Percentiles rank a stretch among this genome's conserved stretches.
Evolutionary conservation across 208 protist species (phyloP).

Genomic region (Trypanosomatidae sp.): DNA sequence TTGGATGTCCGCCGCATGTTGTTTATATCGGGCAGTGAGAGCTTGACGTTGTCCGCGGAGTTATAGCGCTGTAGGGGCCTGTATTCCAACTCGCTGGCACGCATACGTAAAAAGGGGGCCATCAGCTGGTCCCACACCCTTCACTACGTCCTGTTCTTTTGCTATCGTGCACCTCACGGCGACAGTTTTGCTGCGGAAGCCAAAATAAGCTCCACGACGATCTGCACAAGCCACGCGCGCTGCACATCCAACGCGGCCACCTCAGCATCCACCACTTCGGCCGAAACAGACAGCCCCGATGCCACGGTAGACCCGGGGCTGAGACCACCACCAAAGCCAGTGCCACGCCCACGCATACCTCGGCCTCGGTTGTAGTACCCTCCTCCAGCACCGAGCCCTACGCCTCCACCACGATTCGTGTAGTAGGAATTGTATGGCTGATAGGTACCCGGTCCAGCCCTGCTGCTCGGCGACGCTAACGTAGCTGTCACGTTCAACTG

Average conservation of each 20-base stretch:
- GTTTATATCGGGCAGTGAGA: too few species aligned
- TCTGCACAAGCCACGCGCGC: slow-evolving; percentile 33
- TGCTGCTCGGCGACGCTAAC: neutral
- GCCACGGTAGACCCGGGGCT: neutral
- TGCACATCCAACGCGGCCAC: slow-evolving; percentile 20
- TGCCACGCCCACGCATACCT: slow-evolving; percentile 5
- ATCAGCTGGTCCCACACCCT: neutral
- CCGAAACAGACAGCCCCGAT: slow-evolving; percentile 7
- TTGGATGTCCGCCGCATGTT: too few species aligned
- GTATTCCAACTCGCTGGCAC: too few species aligned
- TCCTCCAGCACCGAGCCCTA: neutral
- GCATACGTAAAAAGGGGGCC: neutral
- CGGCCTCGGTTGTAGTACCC: slow-evolving; percentile 19
- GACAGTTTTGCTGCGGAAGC: slow-evolving; percentile 6
- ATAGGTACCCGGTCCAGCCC: slow-evolving; percentile 8
- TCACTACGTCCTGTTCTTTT: neutral
- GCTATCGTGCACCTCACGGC: neutral
- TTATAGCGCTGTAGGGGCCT: too few species aligned
- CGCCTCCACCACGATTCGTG: slow-evolving; percentile 5
- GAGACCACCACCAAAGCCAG: slow-evolving; percentile 5
- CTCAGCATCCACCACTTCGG: slow-evolving; percentile 14
- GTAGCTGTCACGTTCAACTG: slow-evolving; percentile 19
- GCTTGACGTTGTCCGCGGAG: too few species aligned
- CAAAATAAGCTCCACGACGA: slow-evolving; percentile 25
- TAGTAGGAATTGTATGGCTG: slow-evolving; percentile 16